phyloP scores from a whole-genome alignment of 2,329 filamentous ascomycete genomes.

The Aspergillus pseudotamarii region DNA sequence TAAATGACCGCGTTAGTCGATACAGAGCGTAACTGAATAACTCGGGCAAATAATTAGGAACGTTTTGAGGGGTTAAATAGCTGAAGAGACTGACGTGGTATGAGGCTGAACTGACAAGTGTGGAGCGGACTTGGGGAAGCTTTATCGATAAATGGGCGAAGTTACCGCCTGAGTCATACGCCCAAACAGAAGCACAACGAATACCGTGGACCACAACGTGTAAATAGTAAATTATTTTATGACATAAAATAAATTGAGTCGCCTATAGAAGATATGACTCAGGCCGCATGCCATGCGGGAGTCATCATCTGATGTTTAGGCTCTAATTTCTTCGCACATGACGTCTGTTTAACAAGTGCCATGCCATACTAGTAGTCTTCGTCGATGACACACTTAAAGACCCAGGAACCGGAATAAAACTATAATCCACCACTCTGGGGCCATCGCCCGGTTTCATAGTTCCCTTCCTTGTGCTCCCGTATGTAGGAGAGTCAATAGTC shows the following conservation, averaged over 20 bases:
- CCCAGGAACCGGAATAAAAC: neutral
- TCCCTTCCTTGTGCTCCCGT: constrained; percentile 15
- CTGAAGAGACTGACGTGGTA: neutral
- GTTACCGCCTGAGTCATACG: constrained; percentile 29
- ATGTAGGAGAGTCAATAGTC: constrained; percentile 16
- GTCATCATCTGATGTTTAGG: neutral
- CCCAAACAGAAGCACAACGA: neutral
- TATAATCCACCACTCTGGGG: neutral
- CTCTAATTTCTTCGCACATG: constrained; percentile 1
- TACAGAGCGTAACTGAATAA: constrained; percentile 3
- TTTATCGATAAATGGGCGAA: constrained; percentile 36
- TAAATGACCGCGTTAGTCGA: neutral
- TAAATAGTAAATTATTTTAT: neutral
- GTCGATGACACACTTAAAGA: neutral
- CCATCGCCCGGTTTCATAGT: constrained; percentile 13
- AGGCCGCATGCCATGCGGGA: neutral
- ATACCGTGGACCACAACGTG: neutral
- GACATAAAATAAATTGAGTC: neutral
- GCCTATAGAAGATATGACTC: neutral
- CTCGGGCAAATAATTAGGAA: neutral
- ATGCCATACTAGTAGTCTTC: neutral
- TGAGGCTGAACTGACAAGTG: constrained; percentile 13
- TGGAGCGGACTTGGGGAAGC: constrained; percentile 19
- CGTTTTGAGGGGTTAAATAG: neutral
- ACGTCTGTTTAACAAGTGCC: neutral